A percentile compares a stretch with the other conserved stretches of the same genome.
Evolutionary conservation across 805 yeast species (phyloP).

Genomic region (Suhomyces sp.): DNA sequence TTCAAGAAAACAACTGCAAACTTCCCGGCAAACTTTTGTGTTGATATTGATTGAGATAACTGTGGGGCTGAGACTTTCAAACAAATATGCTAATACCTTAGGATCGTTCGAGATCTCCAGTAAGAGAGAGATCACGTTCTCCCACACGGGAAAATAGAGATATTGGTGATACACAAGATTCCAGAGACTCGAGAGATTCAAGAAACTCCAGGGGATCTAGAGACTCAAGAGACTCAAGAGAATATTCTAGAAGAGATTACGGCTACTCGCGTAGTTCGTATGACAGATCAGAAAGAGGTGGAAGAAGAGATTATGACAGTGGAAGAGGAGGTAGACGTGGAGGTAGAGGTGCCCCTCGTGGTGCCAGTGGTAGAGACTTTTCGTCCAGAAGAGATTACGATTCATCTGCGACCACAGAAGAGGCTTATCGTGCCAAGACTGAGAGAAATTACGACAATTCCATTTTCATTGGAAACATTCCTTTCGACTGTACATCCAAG

Average conservation of each 20-base stretch:
- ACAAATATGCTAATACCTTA: conserved; percentile 9
- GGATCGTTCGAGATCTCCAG: conserved; percentile 31
- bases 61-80: background rate
- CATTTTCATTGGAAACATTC: conserved; percentile 71
- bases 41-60: too few relatives aligned
- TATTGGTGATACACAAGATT: conserved; percentile 2
- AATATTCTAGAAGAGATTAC: conserved; percentile 4
- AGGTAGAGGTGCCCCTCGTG: conserved; percentile 15
- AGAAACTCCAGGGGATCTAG: background rate
- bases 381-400: conserved; percentile 22
- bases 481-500: conserved; percentile 59
- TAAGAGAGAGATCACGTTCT: conserved; percentile 33
- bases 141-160: conserved; percentile 28
- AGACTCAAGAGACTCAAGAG: background rate
- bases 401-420: conserved; percentile 26
- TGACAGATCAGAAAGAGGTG: conserved; percentile 8
- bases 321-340: conserved; percentile 21
- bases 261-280: conserved; percentile 14
- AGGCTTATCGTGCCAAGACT: conserved; percentile 31
- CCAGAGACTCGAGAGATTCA: conserved; percentile 1
- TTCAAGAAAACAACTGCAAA: too few relatives aligned
- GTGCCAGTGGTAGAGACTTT: conserved; percentile 15
- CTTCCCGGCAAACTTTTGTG: too few relatives aligned
- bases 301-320: conserved; percentile 16
- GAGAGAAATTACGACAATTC: conserved; percentile 66